These are phyloP conservation scores for Alternaria sp. DNA, from an alignment of 2,329 filamentous ascomycete genomes.

Conservation along the genomic window DNA sequence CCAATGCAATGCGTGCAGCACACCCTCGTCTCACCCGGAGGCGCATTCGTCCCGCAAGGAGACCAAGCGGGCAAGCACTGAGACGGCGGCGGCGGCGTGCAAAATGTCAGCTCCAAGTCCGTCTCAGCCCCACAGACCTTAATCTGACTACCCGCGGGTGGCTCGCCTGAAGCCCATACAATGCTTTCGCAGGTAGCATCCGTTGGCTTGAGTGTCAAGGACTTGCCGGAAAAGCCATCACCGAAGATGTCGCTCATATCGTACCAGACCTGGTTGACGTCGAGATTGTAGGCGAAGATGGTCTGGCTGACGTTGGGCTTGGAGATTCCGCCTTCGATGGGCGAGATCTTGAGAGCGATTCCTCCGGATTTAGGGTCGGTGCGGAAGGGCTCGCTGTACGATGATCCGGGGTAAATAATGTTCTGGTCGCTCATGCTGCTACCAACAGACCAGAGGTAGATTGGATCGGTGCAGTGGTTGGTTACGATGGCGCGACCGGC, in stretches of 20 bases:
- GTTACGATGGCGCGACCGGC: constrained; percentile 40
- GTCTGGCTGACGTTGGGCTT: constrained; percentile 38
- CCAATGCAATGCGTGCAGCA: constrained; percentile 42
- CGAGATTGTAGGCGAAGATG: constrained; percentile 38
- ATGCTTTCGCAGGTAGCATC: constrained; percentile 33
- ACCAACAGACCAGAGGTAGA: constrained; percentile 43
- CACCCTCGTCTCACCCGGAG: constrained; percentile 23
- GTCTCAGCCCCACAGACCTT: constrained; percentile 28
- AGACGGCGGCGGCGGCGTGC: constrained; percentile 13
- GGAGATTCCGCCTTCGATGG: constrained; percentile 28
- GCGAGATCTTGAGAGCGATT: constrained; percentile 32
- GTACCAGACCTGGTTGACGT: constrained; percentile 32
- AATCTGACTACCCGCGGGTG: constrained; percentile 31
- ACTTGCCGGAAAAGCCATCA: constrained; percentile 33
- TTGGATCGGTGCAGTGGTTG: constrained; percentile 36
- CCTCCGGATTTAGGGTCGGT: constrained; percentile 21
- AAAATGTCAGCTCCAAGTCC: constrained; percentile 37
- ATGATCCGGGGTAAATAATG: constrained; percentile 26
- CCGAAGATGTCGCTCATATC: constrained; percentile 38
- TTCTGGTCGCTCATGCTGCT: constrained; percentile 20
- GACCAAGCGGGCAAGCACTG: constrained; percentile 42
- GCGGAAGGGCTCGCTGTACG: constrained; percentile 34
- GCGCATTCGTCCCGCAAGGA: constrained; percentile 28
- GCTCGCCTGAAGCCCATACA: constrained; percentile 29
- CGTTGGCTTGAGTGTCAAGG: constrained; percentile 30